Evolutionary conservation across 257 asterid genomes (phyloP).

Genomic region (Leonotis leonurus): DNA sequence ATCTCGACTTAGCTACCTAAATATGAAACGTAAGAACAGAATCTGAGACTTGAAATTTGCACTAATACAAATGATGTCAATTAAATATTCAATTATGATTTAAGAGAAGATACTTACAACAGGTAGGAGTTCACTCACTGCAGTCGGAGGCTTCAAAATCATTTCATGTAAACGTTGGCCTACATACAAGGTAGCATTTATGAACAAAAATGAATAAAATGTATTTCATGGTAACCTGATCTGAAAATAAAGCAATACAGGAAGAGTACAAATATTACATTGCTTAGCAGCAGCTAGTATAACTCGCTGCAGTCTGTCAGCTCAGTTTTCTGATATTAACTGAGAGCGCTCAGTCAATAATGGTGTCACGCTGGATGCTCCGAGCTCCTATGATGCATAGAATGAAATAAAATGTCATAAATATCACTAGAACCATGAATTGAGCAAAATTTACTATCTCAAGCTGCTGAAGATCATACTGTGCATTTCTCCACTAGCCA

Average conservation of each 20-base stretch:
- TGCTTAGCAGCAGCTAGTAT: slow-evolving; percentile 85
- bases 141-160: slow-evolving; percentile 67
- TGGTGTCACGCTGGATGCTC: slow-evolving; percentile 88
- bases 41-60: neutral
- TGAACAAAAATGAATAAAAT: neutral
- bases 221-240: neutral
- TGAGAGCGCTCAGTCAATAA: slow-evolving; percentile 72
- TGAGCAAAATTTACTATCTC: slow-evolving; percentile 13
- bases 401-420: neutral
- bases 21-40: neutral
- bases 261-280: slow-evolving; percentile 31
- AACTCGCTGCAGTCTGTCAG: slow-evolving; percentile 81
- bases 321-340: slow-evolving; percentile 67
- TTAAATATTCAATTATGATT: neutral
- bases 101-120: slow-evolving; percentile 36
- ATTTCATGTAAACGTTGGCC: slow-evolving; percentile 93
- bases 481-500: slow-evolving; percentile 99
- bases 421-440: neutral
- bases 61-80: neutral
- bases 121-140: slow-evolving; percentile 48
- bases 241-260: neutral
- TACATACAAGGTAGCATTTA: slow-evolving; percentile 16
- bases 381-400: slow-evolving; percentile 60
- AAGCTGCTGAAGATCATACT: slow-evolving; percentile 38
- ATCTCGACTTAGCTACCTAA: slow-evolving; percentile 61